Percentiles rank a stretch among this genome's conserved stretches.
phyloP scores from a whole-genome alignment of 169 alveolate genomes.

The Eimeria praecox region DNA sequence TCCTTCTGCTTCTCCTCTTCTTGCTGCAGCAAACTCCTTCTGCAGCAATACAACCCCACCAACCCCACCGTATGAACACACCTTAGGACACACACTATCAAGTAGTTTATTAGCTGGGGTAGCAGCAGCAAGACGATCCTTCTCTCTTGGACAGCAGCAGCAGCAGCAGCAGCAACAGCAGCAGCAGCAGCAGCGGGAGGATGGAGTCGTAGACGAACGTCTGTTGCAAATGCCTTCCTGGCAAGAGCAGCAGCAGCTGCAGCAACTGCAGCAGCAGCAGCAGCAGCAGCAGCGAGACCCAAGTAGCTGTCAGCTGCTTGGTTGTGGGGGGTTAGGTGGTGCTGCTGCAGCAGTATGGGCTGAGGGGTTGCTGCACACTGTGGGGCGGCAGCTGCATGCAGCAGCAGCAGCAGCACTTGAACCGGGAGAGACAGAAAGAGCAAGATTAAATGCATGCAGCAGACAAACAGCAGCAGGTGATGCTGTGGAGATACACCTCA shows the following conservation, averaged over 20 bases:
- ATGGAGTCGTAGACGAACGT: too few species aligned
- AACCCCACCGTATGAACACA: not conserved
- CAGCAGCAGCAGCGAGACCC: constrained; percentile 35
- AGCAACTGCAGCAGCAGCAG: constrained; percentile 34
- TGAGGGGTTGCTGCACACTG: not conserved
- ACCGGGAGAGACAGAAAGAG: constrained; percentile 59
- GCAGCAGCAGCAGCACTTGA: constrained; percentile 59
- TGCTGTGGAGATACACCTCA: constrained; percentile 45
- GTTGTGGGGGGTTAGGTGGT: constrained; percentile 5
- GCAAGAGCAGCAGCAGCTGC: constrained; percentile 14
- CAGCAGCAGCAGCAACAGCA: constrained; percentile 28
- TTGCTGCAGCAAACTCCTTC: not conserved
- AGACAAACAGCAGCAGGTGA: constrained; percentile 57
- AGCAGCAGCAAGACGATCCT: not conserved
- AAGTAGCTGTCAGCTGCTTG: not conserved
- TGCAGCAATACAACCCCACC: not conserved
- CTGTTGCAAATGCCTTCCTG: too few species aligned
- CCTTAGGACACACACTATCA: too few species aligned
- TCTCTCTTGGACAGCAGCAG: not conserved
- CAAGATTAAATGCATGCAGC: not conserved
- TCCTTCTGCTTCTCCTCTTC: not conserved
- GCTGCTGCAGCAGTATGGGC: not conserved
- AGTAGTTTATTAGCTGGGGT: not conserved
- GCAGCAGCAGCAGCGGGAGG: constrained; percentile 21
- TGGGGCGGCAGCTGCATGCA: constrained; percentile 41